Base-by-base conservation (phyloP, 2,329 filamentous ascomycete genomes). In the Diaporthe velutina region DNA sequence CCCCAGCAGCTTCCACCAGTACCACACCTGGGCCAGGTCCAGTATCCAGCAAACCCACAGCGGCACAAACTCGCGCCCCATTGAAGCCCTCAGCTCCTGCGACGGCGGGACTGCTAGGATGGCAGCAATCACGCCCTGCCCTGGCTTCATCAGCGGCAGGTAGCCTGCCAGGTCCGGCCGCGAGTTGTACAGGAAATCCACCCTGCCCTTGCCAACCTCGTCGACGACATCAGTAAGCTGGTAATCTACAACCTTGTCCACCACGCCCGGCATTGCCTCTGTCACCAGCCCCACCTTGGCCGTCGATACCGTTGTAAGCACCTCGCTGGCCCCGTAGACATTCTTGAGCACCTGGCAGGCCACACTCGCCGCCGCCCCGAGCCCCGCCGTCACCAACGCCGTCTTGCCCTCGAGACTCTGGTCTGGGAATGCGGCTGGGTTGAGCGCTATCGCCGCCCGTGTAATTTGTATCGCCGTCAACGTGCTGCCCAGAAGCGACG, bases 221-320 rank as follows among this genome's bases (percentile, higher is more conserved):
- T 83, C 75, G 42, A 80, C 77, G 3, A 88, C 79, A 7, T 85
- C 80, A 42, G 83, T 78, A 57, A 80, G 85, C 72, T 82, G 85
- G 80, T 91, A 91, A 78, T 78, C 75, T n/a, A 77, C 55, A 22
- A 50, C 68, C 17, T 33, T 71, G n/a, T 76, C 72, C 15, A 68
- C 66, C 45, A 73, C 68, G 19, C 52, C 64, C n/a, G 75, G 75
- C 57, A 78, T 66, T 57, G 76, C 71, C 57, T 70, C 66, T 9
- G 75, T 71, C 10, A 60, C 68, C 70, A 78, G 60, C 73, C 81
- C 75, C 42, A 91, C 74, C 79, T 91, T 91, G 13, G 83, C 75
- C 30, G 88, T 89, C 5, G 88, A 90, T 0, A 88, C 87, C 0
- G 88, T 89, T 0, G 88, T 84, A 60, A 91, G 86, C 71, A 90